A percentile compares a stretch with the other conserved stretches of the same genome.
phyloP scores from a whole-genome alignment of 352 stramenopile species.

The Pythium folliculosum region DNA sequence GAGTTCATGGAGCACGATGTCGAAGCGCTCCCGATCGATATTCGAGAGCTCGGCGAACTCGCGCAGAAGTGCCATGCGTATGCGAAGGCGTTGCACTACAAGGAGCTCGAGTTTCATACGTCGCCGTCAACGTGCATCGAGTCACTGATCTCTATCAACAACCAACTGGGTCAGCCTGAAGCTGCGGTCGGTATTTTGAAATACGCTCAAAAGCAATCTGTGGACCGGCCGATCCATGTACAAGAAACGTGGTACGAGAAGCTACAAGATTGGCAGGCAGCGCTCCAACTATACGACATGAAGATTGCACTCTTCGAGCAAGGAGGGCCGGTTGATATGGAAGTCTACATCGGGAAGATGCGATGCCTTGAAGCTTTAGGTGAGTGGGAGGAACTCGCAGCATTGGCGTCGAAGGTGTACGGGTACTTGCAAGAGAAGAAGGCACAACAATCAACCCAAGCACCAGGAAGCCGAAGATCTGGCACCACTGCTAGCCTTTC shows the following conservation, averaged over 20 bases:
- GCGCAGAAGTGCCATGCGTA: slow-evolving; percentile 98
- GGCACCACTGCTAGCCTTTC: slow-evolving; percentile 9
- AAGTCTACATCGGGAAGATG: slow-evolving; percentile 97
- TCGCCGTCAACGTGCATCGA: slow-evolving; percentile 94
- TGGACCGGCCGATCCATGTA: slow-evolving; percentile 80
- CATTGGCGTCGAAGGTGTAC: slow-evolving; percentile 46
- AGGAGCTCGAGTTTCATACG: slow-evolving; percentile 98
- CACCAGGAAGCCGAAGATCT: slow-evolving; percentile 7
- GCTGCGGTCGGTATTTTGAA: slow-evolving; percentile 98
- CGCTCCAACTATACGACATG: slow-evolving; percentile 95
- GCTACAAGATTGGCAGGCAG: slow-evolving; percentile 96
- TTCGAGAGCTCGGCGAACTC: slow-evolving; percentile 95
- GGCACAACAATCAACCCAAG: slow-evolving; percentile 3
- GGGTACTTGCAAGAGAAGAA: slow-evolving; percentile 24
- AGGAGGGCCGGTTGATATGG: slow-evolving; percentile 65
- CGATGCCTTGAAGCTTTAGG: slow-evolving; percentile 97
- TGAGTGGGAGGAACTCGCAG: slow-evolving; percentile 81
- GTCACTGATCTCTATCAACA: slow-evolving; percentile 99
- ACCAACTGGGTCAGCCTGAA: slow-evolving; percentile 95
- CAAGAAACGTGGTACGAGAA: slow-evolving; percentile 99
- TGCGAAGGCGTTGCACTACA: slow-evolving; percentile 98
- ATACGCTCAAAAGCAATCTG: slow-evolving; percentile 85
- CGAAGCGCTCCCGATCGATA: slow-evolving; percentile 96
- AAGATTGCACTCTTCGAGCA: slow-evolving; percentile 54
- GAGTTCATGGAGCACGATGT: slow-evolving; percentile 99